Percentiles rank a stretch among this genome's conserved stretches.
These are phyloP conservation scores for Scopulariopsis brevicaulis DNA, from an alignment of 2,329 filamentous ascomycete genomes.

Conservation along the genomic window DNA sequence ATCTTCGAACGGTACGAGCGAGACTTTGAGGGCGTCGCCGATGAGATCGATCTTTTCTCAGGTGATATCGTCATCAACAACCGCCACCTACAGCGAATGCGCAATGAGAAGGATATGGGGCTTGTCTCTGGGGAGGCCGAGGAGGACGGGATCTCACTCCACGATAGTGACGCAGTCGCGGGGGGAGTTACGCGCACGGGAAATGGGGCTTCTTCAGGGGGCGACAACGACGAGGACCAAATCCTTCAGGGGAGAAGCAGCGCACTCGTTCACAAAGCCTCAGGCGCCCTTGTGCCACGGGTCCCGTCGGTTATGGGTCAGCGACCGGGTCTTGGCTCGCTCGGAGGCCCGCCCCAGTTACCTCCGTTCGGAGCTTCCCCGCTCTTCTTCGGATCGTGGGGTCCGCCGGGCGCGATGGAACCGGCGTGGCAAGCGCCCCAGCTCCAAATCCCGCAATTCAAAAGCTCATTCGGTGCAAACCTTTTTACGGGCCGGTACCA, in stretches of 20 bases:
- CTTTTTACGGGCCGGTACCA: constrained; percentile 17
- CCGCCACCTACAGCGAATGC: constrained; percentile 63
- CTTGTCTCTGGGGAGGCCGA: constrained; percentile 10
- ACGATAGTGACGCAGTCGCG: background rate
- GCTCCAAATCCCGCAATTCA: constrained; percentile 7
- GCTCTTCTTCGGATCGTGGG: background rate
- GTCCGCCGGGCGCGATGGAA: constrained; percentile 1
- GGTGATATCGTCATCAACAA: constrained; percentile 82
- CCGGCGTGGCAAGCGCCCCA: constrained; percentile 8
- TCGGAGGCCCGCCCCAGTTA: background rate
- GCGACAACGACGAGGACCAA: constrained; percentile 21
- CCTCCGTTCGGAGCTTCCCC: constrained; percentile 2
- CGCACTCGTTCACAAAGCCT: background rate
- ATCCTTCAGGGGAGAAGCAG: constrained; percentile 12
- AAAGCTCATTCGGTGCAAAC: constrained; percentile 7
- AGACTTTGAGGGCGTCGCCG: constrained; percentile 73
- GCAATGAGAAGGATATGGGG: constrained; percentile 38
- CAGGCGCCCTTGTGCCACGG: background rate
- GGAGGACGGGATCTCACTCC: background rate
- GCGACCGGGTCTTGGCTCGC: background rate
- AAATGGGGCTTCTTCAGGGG: background rate
- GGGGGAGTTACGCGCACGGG: background rate
- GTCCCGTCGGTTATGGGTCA: background rate
- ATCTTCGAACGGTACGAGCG: constrained; percentile 84
- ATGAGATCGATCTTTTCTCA: constrained; percentile 79